Base-by-base conservation (phyloP, 768 basidiomycete genomes). In the Tephrocybe sp. region DNA sequence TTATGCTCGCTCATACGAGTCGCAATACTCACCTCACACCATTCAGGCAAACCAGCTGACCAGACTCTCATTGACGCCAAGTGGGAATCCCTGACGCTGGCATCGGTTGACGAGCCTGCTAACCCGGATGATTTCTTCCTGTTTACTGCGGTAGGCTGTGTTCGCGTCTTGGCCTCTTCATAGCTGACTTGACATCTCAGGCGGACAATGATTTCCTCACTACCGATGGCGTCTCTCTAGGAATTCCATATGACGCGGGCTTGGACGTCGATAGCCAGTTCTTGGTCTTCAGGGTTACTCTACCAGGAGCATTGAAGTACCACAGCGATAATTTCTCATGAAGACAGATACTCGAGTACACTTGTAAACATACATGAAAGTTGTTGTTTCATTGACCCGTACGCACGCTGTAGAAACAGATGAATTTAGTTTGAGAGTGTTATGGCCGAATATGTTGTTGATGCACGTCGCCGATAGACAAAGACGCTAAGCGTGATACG, bases 91-190 rank as follows among this genome's bases (percentile, higher is more conserved):
- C 68, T 84, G 12, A 78, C 82, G 7, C 67, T 87, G 6, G 83
- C 79, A 2, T 76, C 84, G 0, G 74, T 74, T 16, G 60, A 70
- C 9, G 82, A 83, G 52, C 63, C 71, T 1, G 62, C 55, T 1
- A 75, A 68, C 62, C 86, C 85, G 0, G 66, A 87, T 53, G 86
- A 87, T 57, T 86, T 77, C 60, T 87, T 87, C 71, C 64, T 87
- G 30, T 83, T 86, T 68, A 79, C 79, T 11, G 77, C 72, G 4
- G 83, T 83, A 59, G 22, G 81, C 69, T 51, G 24, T 26, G 24
- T 36, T 28, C 34, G 34, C 28, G 15, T 41, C 18, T n/a, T 26
- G 21, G 11, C 16, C 9, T 2, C 28, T 19, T 37, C 6, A 19
- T 32, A 28, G 37, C 31, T 55, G 39, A 18, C 39, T 26, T 11